Evolutionary conservation across 2,329 filamentous ascomycete genomes (phyloP).

Genomic region (Pseudopyricularia javanii): DNA sequence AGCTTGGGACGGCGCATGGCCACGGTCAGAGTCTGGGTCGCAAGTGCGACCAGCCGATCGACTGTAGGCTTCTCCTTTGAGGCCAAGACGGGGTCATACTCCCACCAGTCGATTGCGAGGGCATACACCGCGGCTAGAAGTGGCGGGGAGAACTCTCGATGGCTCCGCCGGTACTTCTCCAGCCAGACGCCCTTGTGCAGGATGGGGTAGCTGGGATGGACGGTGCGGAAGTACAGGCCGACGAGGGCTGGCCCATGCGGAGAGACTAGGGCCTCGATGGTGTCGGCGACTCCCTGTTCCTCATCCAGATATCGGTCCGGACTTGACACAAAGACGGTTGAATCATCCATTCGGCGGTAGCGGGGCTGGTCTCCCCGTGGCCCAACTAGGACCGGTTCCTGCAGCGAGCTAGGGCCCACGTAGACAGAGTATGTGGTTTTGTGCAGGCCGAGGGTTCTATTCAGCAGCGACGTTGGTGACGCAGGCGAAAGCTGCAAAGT

Average conservation of each 20-base stretch:
- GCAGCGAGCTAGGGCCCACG: conserved; percentile 35
- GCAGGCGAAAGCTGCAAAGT: conserved; percentile 5
- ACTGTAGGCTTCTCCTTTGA: conserved; percentile 51
- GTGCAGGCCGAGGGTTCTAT: conserved; percentile 39
- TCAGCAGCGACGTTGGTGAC: conserved; percentile 16
- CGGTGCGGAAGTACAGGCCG: conserved; percentile 68
- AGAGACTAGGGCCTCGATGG: conserved; percentile 40
- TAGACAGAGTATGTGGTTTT: conserved; percentile 47
- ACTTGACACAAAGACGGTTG: conserved; percentile 11
- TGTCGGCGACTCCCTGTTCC: conserved; percentile 4
- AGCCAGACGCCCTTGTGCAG: conserved; percentile 71
- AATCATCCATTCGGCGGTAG: conserved; percentile 12
- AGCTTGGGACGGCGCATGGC: conserved; percentile 75
- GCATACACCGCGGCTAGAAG: conserved; percentile 74
- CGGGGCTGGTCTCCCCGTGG: conserved; percentile 3
- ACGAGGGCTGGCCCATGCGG: conserved; percentile 68
- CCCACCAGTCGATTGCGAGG: conserved; percentile 80
- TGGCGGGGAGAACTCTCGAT: conserved; percentile 63
- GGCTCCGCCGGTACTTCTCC: conserved; percentile 62
- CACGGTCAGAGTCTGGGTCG: conserved; percentile 47
- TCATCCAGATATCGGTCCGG: conserved; percentile 11
- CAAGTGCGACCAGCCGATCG: conserved; percentile 58
- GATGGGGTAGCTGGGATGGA: conserved; percentile 74
- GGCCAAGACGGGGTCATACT: conserved; percentile 56
- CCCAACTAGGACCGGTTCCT: conserved; percentile 13